phyloP scores from a whole-genome alignment of 176 grass and related monocot genomes.

The Aegilops sharonensis region DNA sequence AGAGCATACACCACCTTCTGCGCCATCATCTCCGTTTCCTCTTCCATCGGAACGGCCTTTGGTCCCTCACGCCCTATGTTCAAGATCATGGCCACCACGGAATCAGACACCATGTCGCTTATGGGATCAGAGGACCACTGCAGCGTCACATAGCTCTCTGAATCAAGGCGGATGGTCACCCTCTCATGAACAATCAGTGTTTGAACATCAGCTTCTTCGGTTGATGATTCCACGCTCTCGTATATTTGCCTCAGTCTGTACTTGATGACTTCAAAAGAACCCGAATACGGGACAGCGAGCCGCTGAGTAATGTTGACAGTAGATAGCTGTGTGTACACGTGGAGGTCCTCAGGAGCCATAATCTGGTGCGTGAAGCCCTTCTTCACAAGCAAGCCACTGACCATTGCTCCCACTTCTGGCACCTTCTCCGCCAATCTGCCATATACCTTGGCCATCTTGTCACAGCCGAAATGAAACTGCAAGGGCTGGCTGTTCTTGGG shows the following conservation, averaged over 20 bases:
- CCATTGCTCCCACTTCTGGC: constrained; percentile 63
- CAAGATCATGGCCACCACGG: constrained; percentile 81
- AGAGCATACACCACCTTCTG: constrained; percentile 66
- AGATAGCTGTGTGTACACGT: constrained; percentile 72
- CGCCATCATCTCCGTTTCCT: constrained; percentile 69
- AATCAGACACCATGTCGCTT: constrained; percentile 97
- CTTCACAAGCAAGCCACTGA: constrained; percentile 80
- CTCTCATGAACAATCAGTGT: constrained; percentile 66
- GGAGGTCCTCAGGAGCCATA: constrained; percentile 90
- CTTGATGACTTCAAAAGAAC: constrained; percentile 80
- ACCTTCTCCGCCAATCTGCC: constrained; percentile 72
- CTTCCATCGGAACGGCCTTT: constrained; percentile 50
- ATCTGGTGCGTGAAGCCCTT: constrained; percentile 96
- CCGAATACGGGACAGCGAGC: constrained; percentile 70
- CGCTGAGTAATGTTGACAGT: constrained; percentile 86
- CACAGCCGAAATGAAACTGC: constrained; percentile 77
- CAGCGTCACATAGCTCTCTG: constrained; percentile 67
- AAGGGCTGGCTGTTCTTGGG: constrained; percentile 94
- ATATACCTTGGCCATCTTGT: constrained; percentile 96
- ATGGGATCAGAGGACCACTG: constrained; percentile 85
- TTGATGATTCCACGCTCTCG: constrained; percentile 62
- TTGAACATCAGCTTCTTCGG: constrained; percentile 60
- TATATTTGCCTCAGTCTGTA: constrained; percentile 94
- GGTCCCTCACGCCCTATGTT: constrained; percentile 79
- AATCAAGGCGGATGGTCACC: constrained; percentile 63